Percentiles rank a stretch among this genome's conserved stretches.
phyloP scores from a whole-genome alignment of 1,284 basidiomycete genomes.

The Trichosporon sp. region DNA sequence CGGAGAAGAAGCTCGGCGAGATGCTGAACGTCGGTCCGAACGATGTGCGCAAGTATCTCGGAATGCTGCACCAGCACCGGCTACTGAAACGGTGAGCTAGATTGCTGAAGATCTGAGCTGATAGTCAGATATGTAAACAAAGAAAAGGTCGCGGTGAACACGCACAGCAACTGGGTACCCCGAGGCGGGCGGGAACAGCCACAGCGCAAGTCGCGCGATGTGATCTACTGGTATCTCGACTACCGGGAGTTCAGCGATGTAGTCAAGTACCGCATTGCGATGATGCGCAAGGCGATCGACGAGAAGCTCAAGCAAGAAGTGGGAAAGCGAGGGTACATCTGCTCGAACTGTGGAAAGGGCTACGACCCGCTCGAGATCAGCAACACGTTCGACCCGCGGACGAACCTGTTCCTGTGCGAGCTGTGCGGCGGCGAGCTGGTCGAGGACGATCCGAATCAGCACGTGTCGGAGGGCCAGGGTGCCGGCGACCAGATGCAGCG shows the following conservation, averaged over 20 bases:
- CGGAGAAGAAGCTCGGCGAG: slow-evolving; percentile 64
- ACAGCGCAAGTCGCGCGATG: slow-evolving; percentile 23
- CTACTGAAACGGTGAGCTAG: slow-evolving; percentile 68
- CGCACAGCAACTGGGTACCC: slow-evolving; percentile 4
- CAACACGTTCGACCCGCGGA: slow-evolving; percentile 57
- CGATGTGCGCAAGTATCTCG: slow-evolving; percentile 87
- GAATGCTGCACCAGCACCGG: slow-evolving; percentile 74
- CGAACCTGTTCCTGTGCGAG: slow-evolving; percentile 36
- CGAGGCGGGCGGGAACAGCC: slow-evolving; percentile 10
- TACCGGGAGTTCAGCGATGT: slow-evolving; percentile 94
- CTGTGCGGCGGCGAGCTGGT: slow-evolving; percentile 72
- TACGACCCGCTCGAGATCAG: slow-evolving; percentile 84
- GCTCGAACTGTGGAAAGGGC: slow-evolving; percentile 76
- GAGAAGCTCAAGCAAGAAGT: slow-evolving; percentile 76
- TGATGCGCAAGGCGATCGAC: slow-evolving; percentile 86
- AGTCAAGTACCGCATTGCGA: slow-evolving; percentile 94
- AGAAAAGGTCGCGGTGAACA: slow-evolving; percentile 33
- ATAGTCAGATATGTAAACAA: slow-evolving; percentile 43
- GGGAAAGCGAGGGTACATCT: slow-evolving; percentile 93
- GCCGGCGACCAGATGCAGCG: slow-evolving; percentile 76
- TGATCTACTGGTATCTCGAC: slow-evolving; percentile 92
- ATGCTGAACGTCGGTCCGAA: slow-evolving; percentile 83
- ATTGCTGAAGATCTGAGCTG: not conserved
- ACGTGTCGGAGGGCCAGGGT: slow-evolving; percentile 54
- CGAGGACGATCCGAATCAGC: slow-evolving; percentile 64